Base-by-base conservation (phyloP, 2,329 filamentous ascomycete species). In the Penicillium hesseltinei region DNA sequence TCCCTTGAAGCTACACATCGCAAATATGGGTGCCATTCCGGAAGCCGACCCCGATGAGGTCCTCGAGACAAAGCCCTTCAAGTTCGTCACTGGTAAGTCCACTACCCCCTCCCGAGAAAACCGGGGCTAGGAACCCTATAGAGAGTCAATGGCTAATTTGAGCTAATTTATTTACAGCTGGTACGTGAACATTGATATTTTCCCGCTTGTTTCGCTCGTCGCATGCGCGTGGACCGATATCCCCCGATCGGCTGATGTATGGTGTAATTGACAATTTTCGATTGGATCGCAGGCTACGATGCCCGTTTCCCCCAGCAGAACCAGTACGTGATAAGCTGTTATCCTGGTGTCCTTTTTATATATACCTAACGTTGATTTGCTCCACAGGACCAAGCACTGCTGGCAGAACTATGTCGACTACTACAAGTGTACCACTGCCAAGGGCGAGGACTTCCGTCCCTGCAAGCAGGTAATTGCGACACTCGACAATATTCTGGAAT, bases 321-420 rank as follows among this genome's bases (percentile, higher is more conserved):
- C 71, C 79, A 81, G 79, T 81, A 76, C 60, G 78, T 67, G 49
- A 50, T 36, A 29, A 38, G n/a, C 31, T 45, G 29, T 25, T 46
- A 42, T 15, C 19, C 29, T 7, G n/a, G 33, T 47, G 5, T 7
- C 17, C 11, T 33, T 9, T 36, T 27, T 7, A 4, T 23, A 9
- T 44, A 25, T 23, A 51, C 43, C 57, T 66, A 64, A 71, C 58
- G 4, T 36, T 15, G 29, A 48, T 33, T 45, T 33, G 9, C 52
- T 56, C 15, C 33, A 15, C 55, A 82, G 80, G 79, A 88, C 92
- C 81, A 97, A 97, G 89, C 92, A 99, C 87, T 99, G 94, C 91
- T 99, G 94, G 94, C 95, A 99, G 80, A 99, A 99, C 87, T 99
- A 99, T 82, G 94, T 99, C 83, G 94, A 99, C 81, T 97, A 99